These are phyloP conservation scores for Lactarius vividus DNA, from an alignment of 768 basidiomycete species.

Conservation along the genomic window DNA sequence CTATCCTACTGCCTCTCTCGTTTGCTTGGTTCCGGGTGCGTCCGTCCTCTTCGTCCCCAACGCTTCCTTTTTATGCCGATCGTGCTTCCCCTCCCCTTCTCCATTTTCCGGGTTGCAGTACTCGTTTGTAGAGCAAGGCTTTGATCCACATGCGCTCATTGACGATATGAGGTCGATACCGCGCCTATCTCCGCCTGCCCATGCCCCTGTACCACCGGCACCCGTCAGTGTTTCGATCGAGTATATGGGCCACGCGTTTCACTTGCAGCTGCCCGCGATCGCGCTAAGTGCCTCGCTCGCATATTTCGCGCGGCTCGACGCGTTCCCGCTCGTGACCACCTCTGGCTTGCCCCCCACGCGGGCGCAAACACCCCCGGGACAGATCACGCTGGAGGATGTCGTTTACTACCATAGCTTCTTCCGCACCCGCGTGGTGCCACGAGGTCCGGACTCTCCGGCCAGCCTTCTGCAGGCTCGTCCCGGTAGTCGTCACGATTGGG, in stretches of 20 bases:
- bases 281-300: slow-evolving; percentile 20
- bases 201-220: slow-evolving; percentile 1
- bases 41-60: background rate
- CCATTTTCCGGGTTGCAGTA: slow-evolving; percentile 19
- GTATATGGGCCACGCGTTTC: slow-evolving; percentile 12
- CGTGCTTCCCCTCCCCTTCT: slow-evolving; percentile 3
- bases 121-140: slow-evolving; percentile 20
- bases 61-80: slow-evolving; percentile 11
- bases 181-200: slow-evolving; percentile 1
- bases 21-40: slow-evolving; percentile 26
- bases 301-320: slow-evolving; percentile 24
- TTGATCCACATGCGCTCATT: slow-evolving; percentile 18
- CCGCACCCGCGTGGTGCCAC: slow-evolving; percentile 11
- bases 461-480: background rate
- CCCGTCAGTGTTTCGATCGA: slow-evolving; percentile 13
- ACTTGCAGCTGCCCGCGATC: slow-evolving; percentile 21
- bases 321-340: background rate
- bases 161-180: background rate
- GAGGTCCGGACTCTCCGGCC: slow-evolving; percentile 5
- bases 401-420: slow-evolving; percentile 18
- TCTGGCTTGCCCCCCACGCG: background rate
- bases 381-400: slow-evolving; percentile 12
- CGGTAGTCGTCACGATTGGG: slow-evolving; percentile 8
- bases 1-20: slow-evolving; percentile 15
- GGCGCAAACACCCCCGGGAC: background rate